Base-by-base conservation (phyloP, 352 stramenopile genomes). In the Phytophthora sojae region DNA sequence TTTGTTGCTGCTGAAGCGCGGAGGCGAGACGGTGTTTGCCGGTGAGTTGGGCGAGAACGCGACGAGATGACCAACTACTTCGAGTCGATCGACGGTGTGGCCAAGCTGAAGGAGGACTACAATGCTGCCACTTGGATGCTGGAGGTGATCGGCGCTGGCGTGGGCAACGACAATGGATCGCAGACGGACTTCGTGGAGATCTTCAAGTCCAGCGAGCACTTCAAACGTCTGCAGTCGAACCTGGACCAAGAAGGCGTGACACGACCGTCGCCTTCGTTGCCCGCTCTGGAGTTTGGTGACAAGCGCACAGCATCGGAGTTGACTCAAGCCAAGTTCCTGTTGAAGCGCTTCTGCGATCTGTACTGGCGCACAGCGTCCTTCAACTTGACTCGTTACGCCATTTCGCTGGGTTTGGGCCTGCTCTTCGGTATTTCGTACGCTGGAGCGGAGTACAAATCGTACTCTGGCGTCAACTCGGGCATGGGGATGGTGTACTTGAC, bases 351-450 rank as follows among this genome's bases (percentile, higher is more conserved):
- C n/a, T 69, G 11, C n/a, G 19, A 63, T 25, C 15, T 67, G 30
- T 62, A 72, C 57, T 72, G 65, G 65, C 35, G 65, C 1, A 67
- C 65, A 6, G 39, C 65, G 5, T 72, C 65, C 2, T 72, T 49
- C 42, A 72, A 62, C 45, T 25, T 72, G 45, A 67, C 65, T 3
- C 65, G 65, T 2, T 68, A 88, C 6, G 61, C 80, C 11, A 71
- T 95, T 9, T 90, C 72, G 47, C 26, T 73, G 4, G 32, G 85
- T 39, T 12, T 96, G 56, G 86, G 81, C 1, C 61, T 96, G 6
- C 65, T 95, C 19, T 82, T 94, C n/a, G 83, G 79, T 12, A 67
- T 89, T 6, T 72, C 93, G 9, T 96, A 89, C 60, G 21, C 68
- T 12, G 57, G 62, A 9, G 55, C 63, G 1, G 60, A 81, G 42